Base-by-base conservation (phyloP, 2,329 filamentous ascomycete species). In the Lachnellula cervina region DNA sequence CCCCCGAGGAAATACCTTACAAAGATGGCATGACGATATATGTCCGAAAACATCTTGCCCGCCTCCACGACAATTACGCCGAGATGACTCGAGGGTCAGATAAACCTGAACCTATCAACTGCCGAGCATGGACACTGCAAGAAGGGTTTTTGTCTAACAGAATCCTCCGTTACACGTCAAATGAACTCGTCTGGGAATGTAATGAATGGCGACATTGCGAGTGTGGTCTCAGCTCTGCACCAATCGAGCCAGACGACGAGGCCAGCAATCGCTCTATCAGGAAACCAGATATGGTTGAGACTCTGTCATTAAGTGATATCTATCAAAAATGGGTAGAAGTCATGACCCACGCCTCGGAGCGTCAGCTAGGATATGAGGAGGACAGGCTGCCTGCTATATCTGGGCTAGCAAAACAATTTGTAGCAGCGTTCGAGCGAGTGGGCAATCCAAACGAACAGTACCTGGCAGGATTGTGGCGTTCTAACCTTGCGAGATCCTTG, bases 51-150 rank as follows among this genome's bases (percentile, higher is more conserved):
- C 7, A 25, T 13, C 23, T 25, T 25, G 23, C 13, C 23, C 45
- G 23, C 13, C 3, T n/a, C 2, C 17, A 25, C 19, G 45, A 13
- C 16, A 25, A 25, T 13, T 13, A 25, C 17, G 7, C n/a, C 3
- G 11, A 47, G 13, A 16, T 25, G 28, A 16, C 16, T 0, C 17
- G 45, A 9, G n/a, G 19, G 23, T 4, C 23, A 25, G 9, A 8
- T n/a, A 16, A 47, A 11, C 17, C 17, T 14, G 28, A 34, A 35
- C 52, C 47, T 21, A 28, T 55, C 16, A 32, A 23, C 38, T 34
- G 28, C 4, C 25, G 53, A 51, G 53, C 48, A 4, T 55, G 53
- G 53, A 25, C 28, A 40, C 25, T 55, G 3, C 52, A 55, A 28
- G 53, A 55, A 45, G 45, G 42, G 13, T 38, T 55, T 23, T 40